Evolutionary conservation across 2,329 filamentous ascomycete species (phyloP), one percentile per base, ranked within the genome.

Genomic region (Coniochaeta sp.): DNA sequence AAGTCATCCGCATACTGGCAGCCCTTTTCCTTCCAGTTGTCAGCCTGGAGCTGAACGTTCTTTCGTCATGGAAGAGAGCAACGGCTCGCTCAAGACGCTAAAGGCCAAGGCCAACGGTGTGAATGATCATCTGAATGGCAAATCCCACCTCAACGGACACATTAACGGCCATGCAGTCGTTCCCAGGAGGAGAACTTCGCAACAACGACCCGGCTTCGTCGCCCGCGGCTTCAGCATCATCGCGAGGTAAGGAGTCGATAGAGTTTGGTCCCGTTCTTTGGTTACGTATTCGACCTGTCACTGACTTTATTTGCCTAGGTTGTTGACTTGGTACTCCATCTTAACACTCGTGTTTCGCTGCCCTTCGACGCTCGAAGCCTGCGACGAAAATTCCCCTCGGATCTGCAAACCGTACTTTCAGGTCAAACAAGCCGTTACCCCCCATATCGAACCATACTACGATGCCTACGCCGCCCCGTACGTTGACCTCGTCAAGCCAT

Each of bases 291-390:
- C 30, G 10, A 26, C 8, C 30, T 12, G 54, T 34, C 28, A n/a
- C 30, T 56, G 54, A 56, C 54, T 59, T 54, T 55, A 40, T 58
- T 19, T 16, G 38, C 19, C 3, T 64, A 93, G 93, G 69, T 73
- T 97, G 52, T 73, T 88, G 61, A 89, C 91, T 22, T 99, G 93
- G 93, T 96, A 95, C 72, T 82, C 87, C 38, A 86, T 98, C 64
- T 74, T 92, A 62, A 95, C 89, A 26, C 77, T 95, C 59, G 75
- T 93, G 61, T 89, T 99, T 72, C 85, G 88, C 62, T 99, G 93
- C 73, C 93, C 93, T 14, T 79, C 86, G 3, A 85, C 84, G 9
- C 75, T 88, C 62, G 82, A 87, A 30, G 81, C 85, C 28, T 84
- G 95, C 68, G 83, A 85, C 67, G 84, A 89, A 28, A 75, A 81